A percentile compares a stretch with the other conserved stretches of the same genome.
Evolutionary conservation across 2,329 filamentous ascomycete genomes (phyloP).

Genomic region (Colletotrichum sp.): DNA sequence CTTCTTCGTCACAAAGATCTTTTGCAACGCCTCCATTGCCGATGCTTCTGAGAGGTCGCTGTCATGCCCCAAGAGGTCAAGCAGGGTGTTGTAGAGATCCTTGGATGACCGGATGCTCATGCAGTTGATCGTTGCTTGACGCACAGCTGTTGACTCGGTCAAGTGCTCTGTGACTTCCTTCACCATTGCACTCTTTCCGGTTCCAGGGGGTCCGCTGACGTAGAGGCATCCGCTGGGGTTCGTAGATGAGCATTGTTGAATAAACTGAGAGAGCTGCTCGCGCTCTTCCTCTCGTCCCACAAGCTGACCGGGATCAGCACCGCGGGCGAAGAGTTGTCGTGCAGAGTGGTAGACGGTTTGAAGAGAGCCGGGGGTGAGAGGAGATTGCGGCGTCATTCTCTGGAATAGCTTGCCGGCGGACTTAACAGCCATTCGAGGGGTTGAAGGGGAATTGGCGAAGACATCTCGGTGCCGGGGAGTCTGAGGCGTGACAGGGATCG

Average conservation of each 20-base stretch:
- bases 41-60: conserved; percentile 67
- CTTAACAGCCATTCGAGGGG: conserved; percentile 84
- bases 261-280: conserved; percentile 71
- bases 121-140: conserved; percentile 88
- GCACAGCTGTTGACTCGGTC: conserved; percentile 57
- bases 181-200: conserved; percentile 95
- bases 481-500: conserved; percentile 69
- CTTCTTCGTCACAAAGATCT: conserved; percentile 71
- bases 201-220: conserved; percentile 93
- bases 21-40: conserved; percentile 71
- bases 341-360: conserved; percentile 87
- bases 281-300: conserved; percentile 77
- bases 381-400: conserved; percentile 79
- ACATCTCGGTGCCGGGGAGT: conserved; percentile 84
- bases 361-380: conserved; percentile 69
- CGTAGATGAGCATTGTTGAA: conserved; percentile 66
- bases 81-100: conserved; percentile 82
- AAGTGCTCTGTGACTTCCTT: conserved; percentile 75
- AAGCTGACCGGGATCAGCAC: conserved; percentile 75
- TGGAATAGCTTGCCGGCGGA: conserved; percentile 77
- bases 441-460: conserved; percentile 73
- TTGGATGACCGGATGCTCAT: conserved; percentile 92
- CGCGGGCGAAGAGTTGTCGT: conserved; percentile 84
- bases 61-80: conserved; percentile 70
- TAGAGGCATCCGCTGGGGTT: conserved; percentile 83